phyloP scores from a whole-genome alignment of 805 yeast species.

The Yarrowia osloensis region DNA sequence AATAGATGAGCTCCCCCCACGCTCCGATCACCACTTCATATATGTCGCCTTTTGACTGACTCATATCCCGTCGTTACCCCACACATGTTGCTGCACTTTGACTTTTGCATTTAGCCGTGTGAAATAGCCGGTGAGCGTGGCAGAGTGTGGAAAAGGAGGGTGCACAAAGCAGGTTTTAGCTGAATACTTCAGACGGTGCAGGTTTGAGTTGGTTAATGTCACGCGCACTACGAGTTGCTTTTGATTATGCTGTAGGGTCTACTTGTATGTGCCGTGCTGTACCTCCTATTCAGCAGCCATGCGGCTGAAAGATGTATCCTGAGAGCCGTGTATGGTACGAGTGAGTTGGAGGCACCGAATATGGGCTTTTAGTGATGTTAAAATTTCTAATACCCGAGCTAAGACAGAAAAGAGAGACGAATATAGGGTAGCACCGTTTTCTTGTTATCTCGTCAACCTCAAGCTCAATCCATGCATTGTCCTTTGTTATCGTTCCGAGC shows the following conservation, averaged over 20 bases:
- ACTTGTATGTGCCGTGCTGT: too few relatives aligned
- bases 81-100: neutral
- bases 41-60: neutral
- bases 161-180: constrained; percentile 10
- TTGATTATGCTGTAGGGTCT: too few relatives aligned
- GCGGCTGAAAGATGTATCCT: neutral
- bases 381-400: too few relatives aligned
- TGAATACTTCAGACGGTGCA: neutral
- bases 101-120: constrained; percentile 6
- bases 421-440: neutral
- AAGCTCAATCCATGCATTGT: neutral
- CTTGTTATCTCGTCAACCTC: neutral
- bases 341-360: too few relatives aligned
- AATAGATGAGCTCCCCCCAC: neutral
- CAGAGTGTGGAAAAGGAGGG: neutral
- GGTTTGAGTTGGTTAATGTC: neutral
- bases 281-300: neutral
- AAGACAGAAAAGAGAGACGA: neutral
- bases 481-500: neutral
- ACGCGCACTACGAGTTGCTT: neutral
- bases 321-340: neutral
- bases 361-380: too few relatives aligned
- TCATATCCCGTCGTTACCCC: neutral
- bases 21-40: neutral
- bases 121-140: neutral